Conservation (phyloP, 306 rosid genomes). For the Abrus precatorius region DNA sequence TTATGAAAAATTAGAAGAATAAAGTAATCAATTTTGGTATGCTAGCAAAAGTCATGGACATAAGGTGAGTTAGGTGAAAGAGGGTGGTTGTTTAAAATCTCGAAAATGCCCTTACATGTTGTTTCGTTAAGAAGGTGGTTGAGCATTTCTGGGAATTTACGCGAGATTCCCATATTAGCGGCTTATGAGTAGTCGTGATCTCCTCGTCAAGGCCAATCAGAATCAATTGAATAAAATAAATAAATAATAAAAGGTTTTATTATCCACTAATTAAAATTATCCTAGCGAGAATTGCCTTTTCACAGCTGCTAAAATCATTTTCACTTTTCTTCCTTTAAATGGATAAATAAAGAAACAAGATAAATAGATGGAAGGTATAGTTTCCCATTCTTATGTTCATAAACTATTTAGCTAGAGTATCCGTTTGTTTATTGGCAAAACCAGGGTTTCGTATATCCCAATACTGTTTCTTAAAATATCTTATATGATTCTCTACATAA, state of each 20-base stretch:
- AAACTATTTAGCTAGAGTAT: too few species aligned
- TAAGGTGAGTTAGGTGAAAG: neutral
- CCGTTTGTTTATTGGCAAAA: too few species aligned
- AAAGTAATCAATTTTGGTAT: neutral
- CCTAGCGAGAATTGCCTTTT: neutral
- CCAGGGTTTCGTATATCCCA: too few species aligned
- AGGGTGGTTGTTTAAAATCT: neutral
- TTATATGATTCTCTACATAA: too few species aligned
- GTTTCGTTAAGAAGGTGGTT: neutral
- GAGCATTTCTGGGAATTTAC: neutral
- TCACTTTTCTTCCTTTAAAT: neutral
- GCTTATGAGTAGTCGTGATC: neutral
- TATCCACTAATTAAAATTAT: constrained; percentile 1
- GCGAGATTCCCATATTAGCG: neutral
- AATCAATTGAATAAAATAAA: neutral
- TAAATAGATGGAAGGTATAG: neutral
- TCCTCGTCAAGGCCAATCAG: neutral
- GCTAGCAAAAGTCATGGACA: neutral
- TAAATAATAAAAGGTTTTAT: neutral
- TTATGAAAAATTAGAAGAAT: neutral
- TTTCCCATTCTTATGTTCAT: neutral
- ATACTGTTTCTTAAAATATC: too few species aligned
- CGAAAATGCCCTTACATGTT: neutral
- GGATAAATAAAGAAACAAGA: too few species aligned
- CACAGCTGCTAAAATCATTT: neutral